phyloP scores from a whole-genome alignment of 352 stramenopile genomes.

The Achlya hypogyna region DNA sequence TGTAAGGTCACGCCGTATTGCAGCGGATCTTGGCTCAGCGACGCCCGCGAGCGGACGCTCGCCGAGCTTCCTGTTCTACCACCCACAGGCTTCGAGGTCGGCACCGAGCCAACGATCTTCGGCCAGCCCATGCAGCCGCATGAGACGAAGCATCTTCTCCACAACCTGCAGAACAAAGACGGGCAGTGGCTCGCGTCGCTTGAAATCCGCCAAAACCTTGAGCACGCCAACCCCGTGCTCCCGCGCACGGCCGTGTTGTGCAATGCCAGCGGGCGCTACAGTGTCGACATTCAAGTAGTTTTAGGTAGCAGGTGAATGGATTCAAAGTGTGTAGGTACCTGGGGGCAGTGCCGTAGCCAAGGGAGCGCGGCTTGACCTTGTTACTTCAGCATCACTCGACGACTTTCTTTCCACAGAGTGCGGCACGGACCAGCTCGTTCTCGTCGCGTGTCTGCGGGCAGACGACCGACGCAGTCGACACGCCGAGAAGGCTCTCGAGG shows the following conservation, averaged over 20 bases:
- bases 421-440: conserved; percentile 39
- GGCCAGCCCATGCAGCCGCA: conserved; percentile 34
- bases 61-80: conserved; percentile 55
- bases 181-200: conserved; percentile 60
- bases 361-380: conserved; percentile 28
- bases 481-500: conserved; percentile 44
- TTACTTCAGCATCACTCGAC: conserved; percentile 42
- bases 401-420: conserved; percentile 34
- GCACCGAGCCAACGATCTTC: conserved; percentile 39
- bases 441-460: conserved; percentile 53
- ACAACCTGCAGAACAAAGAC: conserved; percentile 41
- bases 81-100: conserved; percentile 50
- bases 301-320: not conserved
- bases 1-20: conserved; percentile 48
- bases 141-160: conserved; percentile 31
- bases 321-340: not conserved
- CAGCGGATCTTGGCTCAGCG: conserved; percentile 50
- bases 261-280: conserved; percentile 70
- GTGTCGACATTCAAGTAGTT: conserved; percentile 47
- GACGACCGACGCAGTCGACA: conserved; percentile 53
- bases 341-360: conserved; percentile 22
- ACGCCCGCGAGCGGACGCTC: conserved; percentile 39
- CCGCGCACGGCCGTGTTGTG: conserved; percentile 42
- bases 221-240: conserved; percentile 49
- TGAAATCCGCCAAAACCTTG: conserved; percentile 45